Evolutionary conservation across 169 alveolate species (phyloP), one percentile per base, ranked within the genome.

Genomic region (Plasmodium vinckei): DNA sequence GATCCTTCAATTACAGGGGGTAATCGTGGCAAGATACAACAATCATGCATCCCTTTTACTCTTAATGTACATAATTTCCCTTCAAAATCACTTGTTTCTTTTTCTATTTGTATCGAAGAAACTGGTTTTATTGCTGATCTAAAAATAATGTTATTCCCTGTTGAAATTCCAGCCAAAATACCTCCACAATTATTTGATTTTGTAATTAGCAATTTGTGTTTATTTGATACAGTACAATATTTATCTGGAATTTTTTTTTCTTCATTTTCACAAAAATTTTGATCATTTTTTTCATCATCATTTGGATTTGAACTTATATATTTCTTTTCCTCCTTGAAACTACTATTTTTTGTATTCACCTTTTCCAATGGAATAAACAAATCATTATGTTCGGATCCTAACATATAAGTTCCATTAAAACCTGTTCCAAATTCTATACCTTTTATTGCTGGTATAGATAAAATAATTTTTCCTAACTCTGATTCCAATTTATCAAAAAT

Each of bases 341-440:
- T 17, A 15, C 10, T 9, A n/a, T 53, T 19, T 1, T 17, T 61
- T 53, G 44, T 13, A 12, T 17, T 44, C 10, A 39, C 57, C 23
- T 72, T 21, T 12, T 21, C 19, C 44, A 73, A 17, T 1, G 73
- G 44, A 9, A 21, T 13, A 49, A 73, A 73, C 15, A 73, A 53
- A 61, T 73, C 87, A 39, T 73, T 73, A 73, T 73, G 87, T 5
- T 46, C 68, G 17, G 87, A 73, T 17, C 87, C 73, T 9, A 73
- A 63, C 87, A 73, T 73, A 53, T 73, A 73, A 1, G 72, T 17
- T 0, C 73, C 87, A 10, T 61, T 33, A 67, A 73, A 73, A 1
- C 87, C 87, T n/a, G 42, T 73, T 1, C 87, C 87, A 47, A 73
- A 73, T 61, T 73, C 87, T 25, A 73, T 60, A 25, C 87, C 73